These are phyloP conservation scores for Globisporangium camurandrum DNA, from an alignment of 352 stramenopile species.

Conservation along the genomic window DNA sequence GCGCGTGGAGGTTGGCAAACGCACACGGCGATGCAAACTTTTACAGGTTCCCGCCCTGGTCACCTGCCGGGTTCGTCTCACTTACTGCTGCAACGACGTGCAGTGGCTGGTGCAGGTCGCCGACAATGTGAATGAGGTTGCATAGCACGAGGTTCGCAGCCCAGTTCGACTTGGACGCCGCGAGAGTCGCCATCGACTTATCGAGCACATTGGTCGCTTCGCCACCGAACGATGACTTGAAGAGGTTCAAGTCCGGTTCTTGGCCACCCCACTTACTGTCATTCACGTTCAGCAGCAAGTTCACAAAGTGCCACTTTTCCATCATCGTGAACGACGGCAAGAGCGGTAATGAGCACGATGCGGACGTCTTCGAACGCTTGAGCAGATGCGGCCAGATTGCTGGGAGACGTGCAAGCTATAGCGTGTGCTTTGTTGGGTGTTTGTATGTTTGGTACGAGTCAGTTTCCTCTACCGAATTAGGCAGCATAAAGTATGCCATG, in stretches of 20 bases:
- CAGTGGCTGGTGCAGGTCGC: conserved; percentile 52
- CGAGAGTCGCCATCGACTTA: conserved; percentile 38
- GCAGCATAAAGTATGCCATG: no score
- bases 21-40: conserved; percentile 36
- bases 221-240: conserved; percentile 10
- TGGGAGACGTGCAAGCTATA: no score
- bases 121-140: conserved; percentile 67
- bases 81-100: conserved; percentile 44
- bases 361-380: conserved; percentile 34
- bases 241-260: conserved; percentile 31
- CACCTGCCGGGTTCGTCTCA: conserved; percentile 32
- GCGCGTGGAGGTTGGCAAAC: conserved; percentile 53
- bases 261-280: conserved; percentile 28
- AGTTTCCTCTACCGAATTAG: no score
- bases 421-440: no score
- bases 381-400: conserved; percentile 51
- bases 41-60: conserved; percentile 54
- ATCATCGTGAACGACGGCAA: conserved; percentile 40
- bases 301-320: conserved; percentile 64
- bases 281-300: conserved; percentile 50
- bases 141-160: conserved; percentile 48
- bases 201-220: conserved; percentile 26
- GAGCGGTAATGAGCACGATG: conserved; percentile 26
- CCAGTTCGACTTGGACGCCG: conserved; percentile 57
- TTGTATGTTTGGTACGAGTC: no score